A percentile compares a stretch with the other conserved stretches of the same genome.
Conservation (phyloP, 139 green algal species). For the Monoraphidium neglectum region DNA sequence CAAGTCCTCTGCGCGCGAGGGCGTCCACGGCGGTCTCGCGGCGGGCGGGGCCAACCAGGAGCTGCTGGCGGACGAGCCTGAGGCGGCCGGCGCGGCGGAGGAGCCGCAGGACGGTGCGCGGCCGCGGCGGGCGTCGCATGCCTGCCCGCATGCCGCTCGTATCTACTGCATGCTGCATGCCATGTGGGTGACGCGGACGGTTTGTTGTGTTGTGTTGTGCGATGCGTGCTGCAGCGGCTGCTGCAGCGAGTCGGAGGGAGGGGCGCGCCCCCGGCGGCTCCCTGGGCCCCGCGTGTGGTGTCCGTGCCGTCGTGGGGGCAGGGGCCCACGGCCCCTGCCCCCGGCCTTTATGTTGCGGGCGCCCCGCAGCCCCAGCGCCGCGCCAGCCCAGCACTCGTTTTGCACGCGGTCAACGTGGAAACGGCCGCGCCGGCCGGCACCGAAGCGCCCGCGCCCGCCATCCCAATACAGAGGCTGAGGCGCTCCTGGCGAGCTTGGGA, state of each 20-base stretch:
- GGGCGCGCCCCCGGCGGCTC: too few species aligned
- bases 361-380: too few species aligned
- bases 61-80: slow-evolving; percentile 46
- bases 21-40: slow-evolving; percentile 41
- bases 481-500: slow-evolving; percentile 10
- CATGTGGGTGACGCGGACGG: neutral
- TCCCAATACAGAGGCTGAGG: slow-evolving; percentile 22
- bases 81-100: slow-evolving; percentile 17
- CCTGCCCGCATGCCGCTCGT: too few species aligned
- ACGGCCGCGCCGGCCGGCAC: neutral
- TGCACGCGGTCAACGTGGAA: neutral
- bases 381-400: too few species aligned
- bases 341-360: too few species aligned
- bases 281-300: too few species aligned
- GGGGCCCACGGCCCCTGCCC: too few species aligned
- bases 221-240: neutral
- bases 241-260: neutral
- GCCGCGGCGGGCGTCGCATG: neutral
- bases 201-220: neutral
- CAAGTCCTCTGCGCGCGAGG: slow-evolving; percentile 36
- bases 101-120: neutral
- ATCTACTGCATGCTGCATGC: neutral
- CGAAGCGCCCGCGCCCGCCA: neutral
- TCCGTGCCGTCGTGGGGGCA: too few species aligned
- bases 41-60: slow-evolving; percentile 45